phyloP scores from a whole-genome alignment of 495 filamentous ascomycete species.

The Penicillium silybi region DNA sequence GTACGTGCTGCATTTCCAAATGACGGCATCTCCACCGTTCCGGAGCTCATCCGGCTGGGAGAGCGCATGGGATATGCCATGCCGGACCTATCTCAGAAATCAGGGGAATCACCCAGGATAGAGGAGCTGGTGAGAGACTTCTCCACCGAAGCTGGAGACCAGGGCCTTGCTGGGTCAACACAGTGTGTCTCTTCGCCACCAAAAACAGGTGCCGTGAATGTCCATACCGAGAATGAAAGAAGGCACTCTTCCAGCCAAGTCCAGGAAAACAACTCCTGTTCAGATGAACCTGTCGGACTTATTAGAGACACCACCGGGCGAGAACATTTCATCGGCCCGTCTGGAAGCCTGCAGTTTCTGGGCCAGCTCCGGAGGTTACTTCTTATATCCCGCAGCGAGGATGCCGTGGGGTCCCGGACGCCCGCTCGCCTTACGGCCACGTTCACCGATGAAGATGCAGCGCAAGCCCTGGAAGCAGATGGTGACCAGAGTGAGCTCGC shows the following conservation, averaged over 20 bases:
- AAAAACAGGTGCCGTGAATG: neutral
- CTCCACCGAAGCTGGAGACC: neutral
- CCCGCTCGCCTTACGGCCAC: neutral
- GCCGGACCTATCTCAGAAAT: slow-evolving; percentile 16
- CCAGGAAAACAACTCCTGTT: neutral
- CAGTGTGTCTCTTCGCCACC: neutral
- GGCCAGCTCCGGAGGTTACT: slow-evolving; percentile 22
- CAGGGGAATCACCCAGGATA: neutral
- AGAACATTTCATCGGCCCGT: slow-evolving; percentile 36
- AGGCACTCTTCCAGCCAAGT: too few relatives aligned
- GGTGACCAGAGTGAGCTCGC: neutral
- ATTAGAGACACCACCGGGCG: slow-evolving; percentile 32
- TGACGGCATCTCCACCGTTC: slow-evolving; percentile 33
- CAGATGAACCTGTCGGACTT: slow-evolving; percentile 10
- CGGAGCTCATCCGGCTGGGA: slow-evolving; percentile 32
- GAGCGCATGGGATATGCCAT: slow-evolving; percentile 24
- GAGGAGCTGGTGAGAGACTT: slow-evolving; percentile 1
- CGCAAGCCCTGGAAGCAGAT: slow-evolving; percentile 7
- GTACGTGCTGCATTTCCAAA: slow-evolving; percentile 43
- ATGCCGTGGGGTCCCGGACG: neutral
- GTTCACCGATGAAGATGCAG: slow-evolving; percentile 4
- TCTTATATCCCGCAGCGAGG: slow-evolving; percentile 13
- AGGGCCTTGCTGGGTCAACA: too few relatives aligned
- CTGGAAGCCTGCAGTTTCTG: slow-evolving; percentile 30
- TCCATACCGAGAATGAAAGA: too few relatives aligned